Evolutionary conservation across 371 early-diverging fungal species (phyloP), one percentile per base, ranked within the genome.

Genomic region (Rhizopus stolonifer): DNA sequence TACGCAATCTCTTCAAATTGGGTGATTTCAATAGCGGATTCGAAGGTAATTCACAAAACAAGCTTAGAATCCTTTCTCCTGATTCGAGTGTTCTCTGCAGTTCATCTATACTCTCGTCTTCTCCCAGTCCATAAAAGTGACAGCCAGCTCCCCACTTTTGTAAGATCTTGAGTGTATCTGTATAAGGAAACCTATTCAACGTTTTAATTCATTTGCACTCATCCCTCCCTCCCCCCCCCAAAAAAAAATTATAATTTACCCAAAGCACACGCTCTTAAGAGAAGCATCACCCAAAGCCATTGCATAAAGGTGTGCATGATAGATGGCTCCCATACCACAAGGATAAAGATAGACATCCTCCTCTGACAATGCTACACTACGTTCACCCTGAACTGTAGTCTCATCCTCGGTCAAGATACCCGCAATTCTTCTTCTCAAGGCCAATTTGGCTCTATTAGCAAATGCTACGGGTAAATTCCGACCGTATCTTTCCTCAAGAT

Each of bases 261-360:
- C 96, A 74, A 91, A 96, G 56, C 95, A 95, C 1, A 93, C 84
- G 52, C 86, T 88, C 65, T 91, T 90, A 19, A 73, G 77, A 2
- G 80, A 74, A 1, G 53, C 55, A 24, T 82, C 69, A 29, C 79
- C 69, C 33, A 70, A 32, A 4, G 61, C 49, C 59, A 84, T 65
- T 4, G 89, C 81, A 17, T 76, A 58, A 33, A 83, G 81, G 68
- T 92, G 92, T 3, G 93, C 85, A 56, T 89, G 85, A 64, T 82
- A 96, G 40, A 98, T 94, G 2, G 97, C 92, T 43, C 87, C 84
- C 97, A 96, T 96, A 15, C 98, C 98, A 29, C 83, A 84, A 9
- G 95, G 86, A 56, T 83, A 90, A 46, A 98, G 75, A 56, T 77
- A 95, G 11, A 98, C 96, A 56, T 96, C 90, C 21, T 85, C 67